A percentile compares a stretch with the other conserved stretches of the same genome.
Conservation (phyloP, 2,329 filamentous ascomycete species). For the Knufia fluminis region DNA sequence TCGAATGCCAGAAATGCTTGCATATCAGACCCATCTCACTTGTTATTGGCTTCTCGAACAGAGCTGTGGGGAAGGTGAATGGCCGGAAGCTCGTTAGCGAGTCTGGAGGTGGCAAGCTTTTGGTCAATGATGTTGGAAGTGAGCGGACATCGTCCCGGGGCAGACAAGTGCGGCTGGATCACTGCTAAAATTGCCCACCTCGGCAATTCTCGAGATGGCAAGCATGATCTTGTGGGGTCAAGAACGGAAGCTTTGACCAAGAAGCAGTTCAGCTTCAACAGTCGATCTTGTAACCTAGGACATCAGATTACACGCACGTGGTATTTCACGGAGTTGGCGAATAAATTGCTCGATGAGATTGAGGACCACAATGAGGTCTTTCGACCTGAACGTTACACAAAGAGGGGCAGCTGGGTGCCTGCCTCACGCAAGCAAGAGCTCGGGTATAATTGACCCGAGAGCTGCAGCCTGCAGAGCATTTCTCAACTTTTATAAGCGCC, state of each 20-base stretch:
- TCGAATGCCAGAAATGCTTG: neutral
- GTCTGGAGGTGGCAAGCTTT: neutral
- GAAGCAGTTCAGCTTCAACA: too few species aligned
- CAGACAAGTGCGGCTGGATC: neutral
- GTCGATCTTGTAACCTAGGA: too few species aligned
- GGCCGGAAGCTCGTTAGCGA: neutral
- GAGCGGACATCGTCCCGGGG: neutral
- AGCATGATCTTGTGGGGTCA: neutral
- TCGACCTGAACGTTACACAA: too few species aligned
- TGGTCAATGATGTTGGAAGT: neutral
- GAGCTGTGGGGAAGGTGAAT: neutral
- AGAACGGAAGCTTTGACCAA: neutral
- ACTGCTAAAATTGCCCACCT: neutral
- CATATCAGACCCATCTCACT: slow-evolving; percentile 2
- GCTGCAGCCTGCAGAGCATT: too few species aligned
- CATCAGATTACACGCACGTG: too few species aligned
- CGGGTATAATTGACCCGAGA: too few species aligned
- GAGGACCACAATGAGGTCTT: too few species aligned
- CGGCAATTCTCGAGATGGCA: neutral
- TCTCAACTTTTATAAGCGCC: too few species aligned
- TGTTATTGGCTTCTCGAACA: slow-evolving; percentile 3
- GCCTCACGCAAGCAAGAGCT: too few species aligned
- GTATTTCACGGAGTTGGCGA: too few species aligned
- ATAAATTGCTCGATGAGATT: too few species aligned
- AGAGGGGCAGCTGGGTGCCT: too few species aligned